Evolutionary conservation across 2,329 filamentous ascomycete species (phyloP).

Genomic region (Monilinia laxa): DNA sequence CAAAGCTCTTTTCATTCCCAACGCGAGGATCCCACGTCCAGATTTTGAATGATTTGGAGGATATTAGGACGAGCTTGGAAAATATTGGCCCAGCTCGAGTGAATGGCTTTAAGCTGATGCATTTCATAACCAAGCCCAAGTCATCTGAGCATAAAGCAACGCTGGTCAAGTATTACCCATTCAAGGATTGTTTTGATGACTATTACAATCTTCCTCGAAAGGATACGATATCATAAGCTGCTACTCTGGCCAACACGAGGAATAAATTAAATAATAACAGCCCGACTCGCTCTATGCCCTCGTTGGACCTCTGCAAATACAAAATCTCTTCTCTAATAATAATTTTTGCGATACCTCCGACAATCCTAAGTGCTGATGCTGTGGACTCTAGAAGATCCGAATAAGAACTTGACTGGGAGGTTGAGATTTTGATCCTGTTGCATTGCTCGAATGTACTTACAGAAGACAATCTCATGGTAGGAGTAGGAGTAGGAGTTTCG

Average conservation of each 20-base stretch:
- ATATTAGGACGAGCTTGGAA: background rate
- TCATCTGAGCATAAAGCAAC: background rate
- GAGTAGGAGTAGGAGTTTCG: background rate
- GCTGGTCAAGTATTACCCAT: conserved; percentile 5
- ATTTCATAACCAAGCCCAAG: background rate
- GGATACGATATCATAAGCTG: background rate
- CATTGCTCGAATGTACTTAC: background rate
- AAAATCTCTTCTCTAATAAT: background rate
- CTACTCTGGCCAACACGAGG: background rate
- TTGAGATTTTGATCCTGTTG: background rate
- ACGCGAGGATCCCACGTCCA: background rate
- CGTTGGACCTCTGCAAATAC: background rate
- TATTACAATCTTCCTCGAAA: background rate
- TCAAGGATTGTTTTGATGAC: conserved; percentile 4
- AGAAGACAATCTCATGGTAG: background rate
- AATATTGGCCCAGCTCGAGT: conserved; percentile 10
- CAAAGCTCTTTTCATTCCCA: conserved; percentile 10
- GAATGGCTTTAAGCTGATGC: conserved; percentile 13
- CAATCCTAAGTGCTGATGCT: background rate
- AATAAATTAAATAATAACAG: background rate
- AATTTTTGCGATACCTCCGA: background rate
- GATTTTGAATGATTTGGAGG: conserved; percentile 4
- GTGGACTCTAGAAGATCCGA: background rate
- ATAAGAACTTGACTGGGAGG: background rate
- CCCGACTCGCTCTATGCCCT: background rate